Base-by-base conservation (phyloP, 257 asterid species). In the Craterostigma plantagineum region DNA sequence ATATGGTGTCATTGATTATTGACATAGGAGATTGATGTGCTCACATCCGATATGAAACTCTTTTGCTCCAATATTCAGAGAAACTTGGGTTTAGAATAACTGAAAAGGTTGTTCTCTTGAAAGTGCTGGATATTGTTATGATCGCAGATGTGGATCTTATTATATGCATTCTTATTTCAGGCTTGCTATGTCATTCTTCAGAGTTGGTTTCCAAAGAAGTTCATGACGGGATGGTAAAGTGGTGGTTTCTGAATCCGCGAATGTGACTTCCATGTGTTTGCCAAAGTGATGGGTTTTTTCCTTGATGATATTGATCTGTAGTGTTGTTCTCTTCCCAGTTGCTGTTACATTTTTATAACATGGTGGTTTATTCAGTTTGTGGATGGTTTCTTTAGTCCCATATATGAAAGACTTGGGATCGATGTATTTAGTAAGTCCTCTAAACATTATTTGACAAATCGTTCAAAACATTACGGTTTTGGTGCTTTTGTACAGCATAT, bases 291-390 rank as follows among this genome's bases (percentile, higher is more conserved):
- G 50, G 34, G 37, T 41, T 50, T 23, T 13, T 23, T 23, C 6
- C 30, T 6, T 51, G 52, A 45, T 62, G 42, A 15, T 43, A 50
- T 49, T 33, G 16, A 37, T 40, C 64, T 69, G 72, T 85, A 87
- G 95, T 52, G 81, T 79, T 11, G 98, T 82, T 58, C 82, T 87
- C 58, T 82, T 87, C 62, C 98, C 95, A 8, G 95, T 87, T 54
- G 95, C 98, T 59, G 90, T 87, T 54, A 82, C 98, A 59, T 82
- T 87, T 78, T 76, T 34, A 50, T 82, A 62, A 79, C 98, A 4
- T 82, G 93, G 95, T 87, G 98, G 98, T 82, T 87, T 59, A 59
- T 87, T 71, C 92, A 87, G 74, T 79, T 82, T 67, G 80, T 82
- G 59, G 98, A 82, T 66, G 91, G 95, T 46, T 87, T 87, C 81